A percentile compares a stretch with the other conserved stretches of the same genome.
phyloP scores from a whole-genome alignment of 176 grass and related monocot genomes.

The Poa pratensis region DNA sequence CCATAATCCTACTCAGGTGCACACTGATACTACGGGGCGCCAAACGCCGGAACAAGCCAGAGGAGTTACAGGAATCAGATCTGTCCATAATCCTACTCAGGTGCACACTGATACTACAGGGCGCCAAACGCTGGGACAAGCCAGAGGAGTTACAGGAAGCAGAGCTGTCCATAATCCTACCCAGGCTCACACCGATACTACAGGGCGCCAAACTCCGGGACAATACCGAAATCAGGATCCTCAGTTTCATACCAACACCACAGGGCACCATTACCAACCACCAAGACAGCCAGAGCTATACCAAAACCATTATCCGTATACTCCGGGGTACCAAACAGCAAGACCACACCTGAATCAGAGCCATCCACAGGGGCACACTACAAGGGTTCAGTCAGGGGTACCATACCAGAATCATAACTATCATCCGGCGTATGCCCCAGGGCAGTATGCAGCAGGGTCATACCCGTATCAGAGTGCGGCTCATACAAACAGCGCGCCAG shows the following conservation, averaged over 20 bases:
- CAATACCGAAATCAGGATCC: background rate
- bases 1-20: conserved; percentile 23
- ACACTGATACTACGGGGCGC: background rate
- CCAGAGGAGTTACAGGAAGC: background rate
- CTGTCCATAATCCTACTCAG: background rate
- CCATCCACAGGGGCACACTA: background rate
- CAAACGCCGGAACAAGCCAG: background rate
- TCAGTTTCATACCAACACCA: background rate
- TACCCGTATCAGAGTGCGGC: conserved; percentile 16
- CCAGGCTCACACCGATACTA: background rate
- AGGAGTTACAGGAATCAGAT: background rate
- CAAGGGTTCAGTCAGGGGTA: background rate
- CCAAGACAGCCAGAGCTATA: conserved; percentile 17
- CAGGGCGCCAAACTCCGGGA: background rate
- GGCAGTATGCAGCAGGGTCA: background rate
- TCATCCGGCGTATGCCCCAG: background rate
- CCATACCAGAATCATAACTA: conserved; percentile 1
- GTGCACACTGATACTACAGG: background rate
- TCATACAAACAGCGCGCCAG: background rate
- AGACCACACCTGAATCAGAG: conserved; percentile 19
- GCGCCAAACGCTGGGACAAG: background rate
- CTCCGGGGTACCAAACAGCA: background rate
- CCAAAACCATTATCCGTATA: background rate
- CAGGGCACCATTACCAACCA: background rate
- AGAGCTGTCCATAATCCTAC: background rate